Base-by-base conservation (phyloP, 1,284 basidiomycete species). In the Exobasidium cylindrosporum region DNA sequence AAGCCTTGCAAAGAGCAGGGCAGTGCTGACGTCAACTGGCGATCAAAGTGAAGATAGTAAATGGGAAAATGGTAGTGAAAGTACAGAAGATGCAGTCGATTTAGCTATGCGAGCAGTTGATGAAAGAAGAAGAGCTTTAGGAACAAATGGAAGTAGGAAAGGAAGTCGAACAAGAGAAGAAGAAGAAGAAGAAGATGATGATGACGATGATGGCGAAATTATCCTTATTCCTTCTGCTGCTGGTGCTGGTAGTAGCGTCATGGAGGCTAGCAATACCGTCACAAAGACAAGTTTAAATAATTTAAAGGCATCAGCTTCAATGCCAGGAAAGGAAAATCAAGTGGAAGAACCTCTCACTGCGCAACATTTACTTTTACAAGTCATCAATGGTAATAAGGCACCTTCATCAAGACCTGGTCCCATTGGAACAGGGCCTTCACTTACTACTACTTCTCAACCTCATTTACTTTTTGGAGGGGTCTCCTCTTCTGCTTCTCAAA, bases 61-160 rank as follows among this genome's bases (percentile, higher is more conserved):
- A 54, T 50, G 47, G 47, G 21, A 28, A 13, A 63, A 54, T 11
- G 32, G 32, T 29, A 67, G 69, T 3, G 69, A 64, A 28, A 61
- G 63, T 17, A 61, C 65, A 21, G 74, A 77, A 23, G 76, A 75
- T 50, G 69, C 72, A 2, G 67, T 74, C 4, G 70, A 76, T n/a
- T 54, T 70, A 26, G 74, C 73, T 2, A 75, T 77, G 73, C 65
- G 72, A 14, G 74, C 70, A 10, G 64, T 73, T 3, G 69, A 68
- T 49, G 57, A 45, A 1, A 58, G 61, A n/a, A 56, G 46, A 57
- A 45, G 11, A 60, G 50, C 10, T 46, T 28, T 55, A n/a, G 30
- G 23, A 21, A 23, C 21, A 40, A 31, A 55, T 35, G 31, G 47
- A 24, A 24, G 14, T 28, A 14, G 26, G 1, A 43, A 43, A 2